phyloP scores from a whole-genome alignment of 805 yeast species.

The Kuraishia piskuri region DNA sequence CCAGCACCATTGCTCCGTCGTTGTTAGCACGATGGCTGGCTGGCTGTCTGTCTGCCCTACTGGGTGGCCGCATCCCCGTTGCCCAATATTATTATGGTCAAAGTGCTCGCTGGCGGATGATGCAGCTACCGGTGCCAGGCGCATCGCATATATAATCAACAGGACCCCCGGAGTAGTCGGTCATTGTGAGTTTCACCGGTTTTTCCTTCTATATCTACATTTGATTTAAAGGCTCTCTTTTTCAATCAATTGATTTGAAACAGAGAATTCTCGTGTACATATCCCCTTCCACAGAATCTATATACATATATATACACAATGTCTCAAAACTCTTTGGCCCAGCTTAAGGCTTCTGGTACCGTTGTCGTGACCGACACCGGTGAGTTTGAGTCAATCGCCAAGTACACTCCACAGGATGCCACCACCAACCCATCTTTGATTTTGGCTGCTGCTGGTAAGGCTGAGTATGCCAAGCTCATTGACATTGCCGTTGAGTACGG shows the following conservation, averaged over 20 bases:
- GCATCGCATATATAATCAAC: not conserved
- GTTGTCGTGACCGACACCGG: conserved; percentile 98
- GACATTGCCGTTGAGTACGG: conserved; percentile 89
- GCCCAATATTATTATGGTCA: not conserved
- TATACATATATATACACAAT: conserved; percentile 7
- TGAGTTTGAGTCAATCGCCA: conserved; percentile 95
- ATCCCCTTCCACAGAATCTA: not conserved
- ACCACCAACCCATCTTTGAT: conserved; percentile 98
- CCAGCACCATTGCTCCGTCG: not conserved
- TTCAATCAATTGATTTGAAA: not conserved
- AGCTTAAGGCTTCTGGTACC: conserved; percentile 91
- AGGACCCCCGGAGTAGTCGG: not conserved
- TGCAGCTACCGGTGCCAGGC: not conserved
- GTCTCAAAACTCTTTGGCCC: conserved; percentile 69
- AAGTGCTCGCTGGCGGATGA: not conserved
- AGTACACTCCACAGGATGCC: conserved; percentile 98
- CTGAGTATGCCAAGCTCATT: conserved; percentile 81
- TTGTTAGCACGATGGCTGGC: not conserved
- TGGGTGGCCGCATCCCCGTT: not conserved
- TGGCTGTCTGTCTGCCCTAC: too few relatives aligned
- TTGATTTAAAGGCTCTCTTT: not conserved
- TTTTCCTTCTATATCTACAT: not conserved
- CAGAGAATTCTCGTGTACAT: not conserved
- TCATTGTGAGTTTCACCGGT: not conserved
- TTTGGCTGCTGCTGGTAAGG: conserved; percentile 88